Conservation (phyloP, 306 rosid genomes). For the Vicia sativa region DNA sequence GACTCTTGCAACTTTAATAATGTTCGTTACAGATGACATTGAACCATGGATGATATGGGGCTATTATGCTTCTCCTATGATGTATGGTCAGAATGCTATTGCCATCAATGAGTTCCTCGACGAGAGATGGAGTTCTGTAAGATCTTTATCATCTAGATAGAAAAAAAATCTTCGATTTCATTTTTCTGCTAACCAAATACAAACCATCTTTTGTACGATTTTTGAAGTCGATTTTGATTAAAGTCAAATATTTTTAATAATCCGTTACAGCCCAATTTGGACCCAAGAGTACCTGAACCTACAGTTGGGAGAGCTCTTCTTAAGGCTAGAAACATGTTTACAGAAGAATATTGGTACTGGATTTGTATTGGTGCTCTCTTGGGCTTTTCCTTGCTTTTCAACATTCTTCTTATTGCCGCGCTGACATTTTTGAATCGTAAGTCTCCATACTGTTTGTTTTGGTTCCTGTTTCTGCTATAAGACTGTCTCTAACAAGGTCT, state of each 20-base stretch:
- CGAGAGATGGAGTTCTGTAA: constrained; percentile 82
- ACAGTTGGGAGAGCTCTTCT: constrained; percentile 76
- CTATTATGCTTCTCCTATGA: constrained; percentile 84
- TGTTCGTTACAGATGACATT: constrained; percentile 61
- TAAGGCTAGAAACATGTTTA: constrained; percentile 61
- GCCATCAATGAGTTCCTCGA: constrained; percentile 91
- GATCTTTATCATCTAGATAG: constrained; percentile 23
- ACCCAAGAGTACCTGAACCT: constrained; percentile 46
- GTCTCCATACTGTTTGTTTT: constrained; percentile 33
- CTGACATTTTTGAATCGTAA: constrained; percentile 71
- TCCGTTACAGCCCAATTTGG: constrained; percentile 45
- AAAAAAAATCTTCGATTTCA: background rate
- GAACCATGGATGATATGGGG: constrained; percentile 92
- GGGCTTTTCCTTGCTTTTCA: constrained; percentile 71
- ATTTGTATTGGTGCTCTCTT: constrained; percentile 69
- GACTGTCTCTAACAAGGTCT: constrained; percentile 19
- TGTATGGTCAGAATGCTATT: constrained; percentile 93
- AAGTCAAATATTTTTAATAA: background rate
- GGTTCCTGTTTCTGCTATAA: background rate
- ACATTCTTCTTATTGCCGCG: constrained; percentile 52
- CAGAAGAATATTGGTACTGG: constrained; percentile 77
- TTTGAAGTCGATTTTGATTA: background rate
- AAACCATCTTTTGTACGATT: background rate
- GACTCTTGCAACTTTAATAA: constrained; percentile 27
- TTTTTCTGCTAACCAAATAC: constrained; percentile 8